Conservation (phyloP, 257 asterid genomes). For the Ballota nigra region DNA sequence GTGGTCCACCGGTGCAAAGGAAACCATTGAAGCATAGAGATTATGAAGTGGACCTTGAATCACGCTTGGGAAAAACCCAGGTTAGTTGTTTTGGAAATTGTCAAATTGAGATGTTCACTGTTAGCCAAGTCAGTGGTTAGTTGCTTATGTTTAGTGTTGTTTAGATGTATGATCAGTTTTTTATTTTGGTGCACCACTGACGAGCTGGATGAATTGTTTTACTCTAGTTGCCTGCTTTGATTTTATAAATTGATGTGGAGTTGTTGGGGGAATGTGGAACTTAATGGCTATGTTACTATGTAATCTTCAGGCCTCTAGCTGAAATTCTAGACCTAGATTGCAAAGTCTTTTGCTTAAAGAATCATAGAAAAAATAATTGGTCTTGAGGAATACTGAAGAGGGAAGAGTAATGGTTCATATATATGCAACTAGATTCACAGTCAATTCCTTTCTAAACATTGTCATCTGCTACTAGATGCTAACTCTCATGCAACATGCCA, state of each 20-base stretch:
- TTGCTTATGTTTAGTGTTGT: neutral
- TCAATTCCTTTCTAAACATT: neutral
- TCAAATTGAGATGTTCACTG: neutral
- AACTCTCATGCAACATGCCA: neutral
- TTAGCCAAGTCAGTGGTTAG: slow-evolving; percentile 17
- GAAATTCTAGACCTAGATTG: slow-evolving; percentile 4
- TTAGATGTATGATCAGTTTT: neutral
- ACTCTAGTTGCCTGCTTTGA: neutral
- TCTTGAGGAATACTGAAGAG: slow-evolving; percentile 1
- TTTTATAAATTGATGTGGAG: neutral
- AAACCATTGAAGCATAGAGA: slow-evolving; percentile 97
- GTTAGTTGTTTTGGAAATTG: slow-evolving; percentile 35
- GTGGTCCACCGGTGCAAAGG: slow-evolving; percentile 89
- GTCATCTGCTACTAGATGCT: neutral
- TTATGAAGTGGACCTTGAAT: slow-evolving; percentile 96
- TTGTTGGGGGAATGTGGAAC: slow-evolving; percentile 1
- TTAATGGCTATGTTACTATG: neutral
- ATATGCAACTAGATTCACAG: neutral
- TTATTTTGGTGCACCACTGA: slow-evolving; percentile 1
- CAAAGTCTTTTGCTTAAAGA: neutral
- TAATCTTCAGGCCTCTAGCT: neutral
- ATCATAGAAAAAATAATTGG: neutral
- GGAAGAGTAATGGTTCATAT: neutral
- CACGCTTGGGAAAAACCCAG: slow-evolving; percentile 98
- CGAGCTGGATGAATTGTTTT: slow-evolving; percentile 11